Conservation (phyloP, 805 yeast genomes). For the Spathaspora sp. region DNA sequence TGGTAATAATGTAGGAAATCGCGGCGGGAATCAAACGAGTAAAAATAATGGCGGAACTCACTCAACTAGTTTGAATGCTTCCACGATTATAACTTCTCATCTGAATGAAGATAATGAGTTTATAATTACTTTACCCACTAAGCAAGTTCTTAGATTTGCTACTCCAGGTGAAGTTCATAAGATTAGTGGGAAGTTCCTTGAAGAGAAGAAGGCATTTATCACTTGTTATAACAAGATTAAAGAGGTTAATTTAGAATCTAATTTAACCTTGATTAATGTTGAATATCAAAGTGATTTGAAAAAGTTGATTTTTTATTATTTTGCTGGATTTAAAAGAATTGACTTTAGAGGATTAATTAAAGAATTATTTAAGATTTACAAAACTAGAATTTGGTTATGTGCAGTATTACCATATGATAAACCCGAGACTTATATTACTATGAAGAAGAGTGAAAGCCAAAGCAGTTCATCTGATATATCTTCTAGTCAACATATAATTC, state of each 20-base stretch:
- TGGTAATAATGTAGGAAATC: constrained; percentile 11
- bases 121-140: constrained; percentile 66
- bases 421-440: constrained; percentile 25
- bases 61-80: constrained; percentile 34
- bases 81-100: constrained; percentile 33
- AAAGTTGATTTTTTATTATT: constrained; percentile 43
- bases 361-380: constrained; percentile 42
- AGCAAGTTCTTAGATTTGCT: constrained; percentile 74
- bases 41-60: constrained; percentile 34
- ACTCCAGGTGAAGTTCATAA: constrained; percentile 66
- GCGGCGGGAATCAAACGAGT: constrained; percentile 2
- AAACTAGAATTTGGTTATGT: constrained; percentile 46
- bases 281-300: constrained; percentile 45
- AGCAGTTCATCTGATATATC: not conserved
- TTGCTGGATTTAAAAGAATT: constrained; percentile 43
- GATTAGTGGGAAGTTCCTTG: constrained; percentile 59
- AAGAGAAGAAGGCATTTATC: constrained; percentile 67
- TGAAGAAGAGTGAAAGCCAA: constrained; percentile 4
- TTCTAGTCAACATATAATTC: constrained; percentile 13
- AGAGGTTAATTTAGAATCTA: constrained; percentile 44
- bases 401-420: constrained; percentile 41
- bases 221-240: constrained; percentile 51
- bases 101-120: constrained; percentile 56
- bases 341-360: constrained; percentile 43
- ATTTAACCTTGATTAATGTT: constrained; percentile 40